Evolutionary conservation across 2,329 filamentous ascomycete species (phyloP).

Genomic region (Furcasterigmium furcatum): DNA sequence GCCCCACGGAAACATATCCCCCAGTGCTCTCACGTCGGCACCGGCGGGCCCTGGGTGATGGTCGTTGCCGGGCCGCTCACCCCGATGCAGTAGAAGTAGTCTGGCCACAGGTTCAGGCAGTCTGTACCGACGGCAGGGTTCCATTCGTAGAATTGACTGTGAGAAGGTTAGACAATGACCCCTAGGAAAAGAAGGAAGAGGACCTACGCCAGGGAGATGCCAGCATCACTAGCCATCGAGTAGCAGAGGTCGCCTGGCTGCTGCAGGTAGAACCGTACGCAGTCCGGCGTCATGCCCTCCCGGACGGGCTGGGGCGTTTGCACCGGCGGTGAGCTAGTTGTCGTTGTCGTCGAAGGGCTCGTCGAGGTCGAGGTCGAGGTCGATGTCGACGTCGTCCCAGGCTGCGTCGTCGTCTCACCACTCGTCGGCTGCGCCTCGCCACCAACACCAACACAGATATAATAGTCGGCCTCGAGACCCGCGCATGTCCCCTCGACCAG

Average conservation of each 20-base stretch:
- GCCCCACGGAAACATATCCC: too few species aligned
- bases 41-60: not conserved
- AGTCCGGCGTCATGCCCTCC: not conserved
- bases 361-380: not conserved
- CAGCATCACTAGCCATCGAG: not conserved
- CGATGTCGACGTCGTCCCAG: not conserved
- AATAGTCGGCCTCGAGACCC: slow-evolving; percentile 1
- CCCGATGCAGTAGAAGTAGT: slow-evolving; percentile 3
- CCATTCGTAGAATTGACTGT: slow-evolving; percentile 7
- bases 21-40: not conserved
- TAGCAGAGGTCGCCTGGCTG: slow-evolving; percentile 7
- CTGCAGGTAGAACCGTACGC: not conserved
- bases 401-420: too few species aligned
- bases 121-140: not conserved
- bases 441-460: slow-evolving; percentile 1
- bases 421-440: too few species aligned
- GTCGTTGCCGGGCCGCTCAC: slow-evolving; percentile 1
- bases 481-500: not conserved
- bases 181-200: not conserved
- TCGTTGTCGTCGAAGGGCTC: too few species aligned
- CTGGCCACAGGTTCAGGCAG: not conserved
- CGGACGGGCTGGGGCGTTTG: too few species aligned
- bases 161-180: slow-evolving; percentile 10
- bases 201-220: not conserved
- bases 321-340: too few species aligned